A percentile compares a stretch with the other conserved stretches of the same genome.
These are phyloP conservation scores for Suhomyces bribrorum DNA, from an alignment of 1,139 yeast species.

Conservation along the genomic window DNA sequence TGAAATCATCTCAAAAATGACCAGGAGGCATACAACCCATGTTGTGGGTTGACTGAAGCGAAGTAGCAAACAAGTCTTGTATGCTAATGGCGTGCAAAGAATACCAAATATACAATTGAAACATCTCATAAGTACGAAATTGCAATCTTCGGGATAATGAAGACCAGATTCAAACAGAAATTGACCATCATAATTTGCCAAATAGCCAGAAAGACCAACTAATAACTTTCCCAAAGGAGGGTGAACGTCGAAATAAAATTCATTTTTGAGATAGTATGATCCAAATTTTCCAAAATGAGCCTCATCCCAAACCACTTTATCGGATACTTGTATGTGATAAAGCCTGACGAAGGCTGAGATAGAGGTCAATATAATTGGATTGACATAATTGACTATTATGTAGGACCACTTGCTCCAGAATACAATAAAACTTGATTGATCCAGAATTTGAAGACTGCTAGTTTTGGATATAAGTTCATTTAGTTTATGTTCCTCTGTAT, in stretches of 20 bases:
- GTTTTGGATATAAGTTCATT: conserved; percentile 19
- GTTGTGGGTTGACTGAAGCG: conserved; percentile 49
- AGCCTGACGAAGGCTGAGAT: conserved; percentile 69
- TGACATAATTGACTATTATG: conserved; percentile 23
- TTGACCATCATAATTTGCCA: conserved; percentile 67
- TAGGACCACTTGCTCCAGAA: conserved; percentile 3
- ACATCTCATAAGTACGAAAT: conserved; percentile 61
- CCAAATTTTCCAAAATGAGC: conserved; percentile 83
- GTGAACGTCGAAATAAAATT: conserved; percentile 75
- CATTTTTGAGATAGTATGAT: conserved; percentile 60
- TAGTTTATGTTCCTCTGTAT: conserved; percentile 9
- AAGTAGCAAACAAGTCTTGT: conserved; percentile 55
- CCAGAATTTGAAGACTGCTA: conserved; percentile 13
- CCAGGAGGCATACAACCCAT: conserved; percentile 59
- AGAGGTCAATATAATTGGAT: conserved; percentile 48
- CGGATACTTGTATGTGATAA: conserved; percentile 61
- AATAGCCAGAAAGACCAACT: conserved; percentile 64
- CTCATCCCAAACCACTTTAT: conserved; percentile 91
- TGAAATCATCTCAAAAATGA: conserved; percentile 63
- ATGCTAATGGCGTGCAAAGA: conserved; percentile 63
- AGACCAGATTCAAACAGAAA: conserved; percentile 67
- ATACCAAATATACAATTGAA: conserved; percentile 68
- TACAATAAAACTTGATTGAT: conserved; percentile 1
- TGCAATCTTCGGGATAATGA: conserved; percentile 53
- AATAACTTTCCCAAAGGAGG: conserved; percentile 77